Evolutionary conservation across 768 basidiomycete species (phyloP), one percentile per base, ranked within the genome.

Genomic region (Lactarius indigo): DNA sequence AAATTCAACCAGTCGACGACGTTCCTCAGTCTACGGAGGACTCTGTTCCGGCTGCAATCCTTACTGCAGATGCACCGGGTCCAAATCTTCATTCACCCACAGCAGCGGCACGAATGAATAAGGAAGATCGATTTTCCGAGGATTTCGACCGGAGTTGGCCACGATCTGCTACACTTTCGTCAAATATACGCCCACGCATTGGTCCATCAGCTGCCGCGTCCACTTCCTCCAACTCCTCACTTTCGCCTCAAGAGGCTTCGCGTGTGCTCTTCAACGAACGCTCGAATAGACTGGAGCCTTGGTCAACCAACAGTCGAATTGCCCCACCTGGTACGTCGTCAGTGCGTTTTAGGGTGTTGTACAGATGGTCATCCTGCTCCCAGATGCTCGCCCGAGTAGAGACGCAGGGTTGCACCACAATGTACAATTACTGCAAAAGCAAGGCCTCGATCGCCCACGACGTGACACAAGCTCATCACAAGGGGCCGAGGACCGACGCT

Each of bases 121-220:
- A 95, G 75, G 90, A 91, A 69, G 93, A 97, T 59, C 84, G 95
- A 35, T 96, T 96, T 76, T 87, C 84, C 7, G 94, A 98, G 71
- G 96, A 98, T 76, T 96, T 92, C 74, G 96, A 97, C 78, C 87
- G 96, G 59, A 94, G 93, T 72, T 97, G 94, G 95, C 94, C 94
- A n/a, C 86, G 88, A 61, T 86, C 87, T 41, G 81, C 82, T 65
- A 76, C 79, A 44, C 83, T 84, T 26, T 82, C 84, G 56, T 73
- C 81, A 69, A 68, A 71, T 66, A 79, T 80, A 67, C 80, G 76
- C 59, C 68, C 70, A 58, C 64, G 68, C 28, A 52, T 26, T 10
- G 64, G 70, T 26, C 65, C 62, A 7, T 59, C 69, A 8, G 61
- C 72, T 58, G 68, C 76, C 23, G 75, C 77, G 17, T 76, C 79